Conservation (phyloP, 345 rosid genomes). For the Punica granatum region DNA sequence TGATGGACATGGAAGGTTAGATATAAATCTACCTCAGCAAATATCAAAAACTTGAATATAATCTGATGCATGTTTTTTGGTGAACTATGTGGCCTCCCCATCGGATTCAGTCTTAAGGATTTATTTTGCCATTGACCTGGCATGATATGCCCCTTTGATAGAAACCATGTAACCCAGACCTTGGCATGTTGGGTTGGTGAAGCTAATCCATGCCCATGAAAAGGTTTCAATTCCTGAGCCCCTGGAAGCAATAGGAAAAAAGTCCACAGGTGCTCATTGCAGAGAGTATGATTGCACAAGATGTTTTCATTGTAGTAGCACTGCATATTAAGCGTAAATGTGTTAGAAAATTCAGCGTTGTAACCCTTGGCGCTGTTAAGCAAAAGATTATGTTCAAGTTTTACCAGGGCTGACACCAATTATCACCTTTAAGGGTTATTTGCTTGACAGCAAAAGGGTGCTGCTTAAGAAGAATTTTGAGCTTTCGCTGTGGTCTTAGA, state of each 20-base stretch:
- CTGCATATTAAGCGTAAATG: background rate
- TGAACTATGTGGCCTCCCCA: background rate
- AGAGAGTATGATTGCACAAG: background rate
- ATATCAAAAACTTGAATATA: background rate
- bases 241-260: background rate
- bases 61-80: background rate
- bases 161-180: background rate
- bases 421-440: background rate
- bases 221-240: background rate
- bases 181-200: no score
- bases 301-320: background rate
- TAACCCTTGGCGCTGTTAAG: background rate
- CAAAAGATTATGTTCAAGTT: background rate
- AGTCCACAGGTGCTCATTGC: background rate
- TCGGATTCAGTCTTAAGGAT: background rate
- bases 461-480: no score
- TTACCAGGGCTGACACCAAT: background rate
- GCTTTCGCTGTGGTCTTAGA: no score
- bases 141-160: background rate
- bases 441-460: background rate
- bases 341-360: background rate
- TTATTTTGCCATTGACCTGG: background rate
- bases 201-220: no score
- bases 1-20: conserved; percentile 98
- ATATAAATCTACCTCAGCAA: background rate